Conservation (phyloP, 768 basidiomycete genomes). For the Macrolepiota fuliginosa region DNA sequence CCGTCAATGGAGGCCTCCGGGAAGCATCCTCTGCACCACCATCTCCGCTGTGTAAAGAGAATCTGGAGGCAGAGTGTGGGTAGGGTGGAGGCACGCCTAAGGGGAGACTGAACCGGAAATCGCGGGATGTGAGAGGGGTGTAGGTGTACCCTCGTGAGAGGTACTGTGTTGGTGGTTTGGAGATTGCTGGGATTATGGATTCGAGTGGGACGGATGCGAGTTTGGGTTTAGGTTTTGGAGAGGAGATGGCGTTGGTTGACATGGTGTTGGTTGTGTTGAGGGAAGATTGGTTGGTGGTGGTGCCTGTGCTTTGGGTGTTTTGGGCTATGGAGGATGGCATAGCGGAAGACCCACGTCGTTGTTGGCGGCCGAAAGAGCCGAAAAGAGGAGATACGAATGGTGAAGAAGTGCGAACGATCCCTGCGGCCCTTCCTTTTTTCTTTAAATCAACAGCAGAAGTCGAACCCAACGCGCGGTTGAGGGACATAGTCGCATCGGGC, state of each 20-base stretch:
- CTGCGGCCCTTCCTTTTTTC: slow-evolving; percentile 31
- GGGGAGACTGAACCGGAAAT: slow-evolving; percentile 56
- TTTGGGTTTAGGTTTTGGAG: slow-evolving; percentile 21
- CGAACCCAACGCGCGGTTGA: slow-evolving; percentile 42
- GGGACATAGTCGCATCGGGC: slow-evolving; percentile 40
- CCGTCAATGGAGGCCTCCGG: slow-evolving; percentile 66
- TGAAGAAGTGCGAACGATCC: slow-evolving; percentile 33
- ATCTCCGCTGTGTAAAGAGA: slow-evolving; percentile 15
- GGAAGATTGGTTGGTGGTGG: background rate
- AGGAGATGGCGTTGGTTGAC: slow-evolving; percentile 7
- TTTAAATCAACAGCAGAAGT: slow-evolving; percentile 28
- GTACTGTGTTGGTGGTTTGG: slow-evolving; percentile 84
- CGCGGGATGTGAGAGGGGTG: slow-evolving; percentile 66
- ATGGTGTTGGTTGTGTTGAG: background rate
- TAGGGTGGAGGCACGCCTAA: slow-evolving; percentile 29
- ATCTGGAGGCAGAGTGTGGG: slow-evolving; percentile 52
- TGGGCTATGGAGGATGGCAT: slow-evolving; percentile 12
- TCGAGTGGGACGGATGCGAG: slow-evolving; percentile 65
- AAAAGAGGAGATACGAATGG: slow-evolving; percentile 58
- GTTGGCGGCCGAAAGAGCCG: slow-evolving; percentile 54
- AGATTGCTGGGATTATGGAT: slow-evolving; percentile 75
- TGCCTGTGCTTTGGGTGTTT: slow-evolving; percentile 16
- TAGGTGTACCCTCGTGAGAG: slow-evolving; percentile 60
- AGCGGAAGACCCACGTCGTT: slow-evolving; percentile 39
- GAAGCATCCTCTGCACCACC: slow-evolving; percentile 30